Evolutionary conservation across 306 rosid genomes (phyloP), one percentile per base, ranked within the genome.

Genomic region (Carpinus fangiana): DNA sequence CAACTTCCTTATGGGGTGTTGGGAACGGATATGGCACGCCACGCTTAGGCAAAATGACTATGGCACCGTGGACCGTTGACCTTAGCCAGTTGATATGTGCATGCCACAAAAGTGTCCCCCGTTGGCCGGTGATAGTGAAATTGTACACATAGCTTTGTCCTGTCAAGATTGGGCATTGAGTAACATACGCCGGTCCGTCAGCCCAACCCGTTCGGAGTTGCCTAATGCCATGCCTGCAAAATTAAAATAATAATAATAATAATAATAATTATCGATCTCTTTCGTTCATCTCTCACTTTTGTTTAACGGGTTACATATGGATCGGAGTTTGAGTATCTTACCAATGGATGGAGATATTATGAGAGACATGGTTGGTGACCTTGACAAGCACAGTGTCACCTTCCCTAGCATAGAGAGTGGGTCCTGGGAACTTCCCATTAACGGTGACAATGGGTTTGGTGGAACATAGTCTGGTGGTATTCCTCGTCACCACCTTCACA

Each of bases 91-190:
- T 84, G 18, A 92, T 87, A 82, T 94, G 97, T 60, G 94, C 98
- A 78, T 94, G 98, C 93, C 93, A 94, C 12, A 90, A 84, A 64
- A 92, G 96, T 72, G 98, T 94, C 73, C 98, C 98, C 72, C 98
- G 86, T 79, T 92, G 98, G 12, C 97, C 97, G 0, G 94, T 92
- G 9, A 94, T 45, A 12, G 98, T 92, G 91, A 89, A 94, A 74
- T 94, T 94, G 87, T 94, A 94, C 18, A 88, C 79, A 70, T 34
- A 94, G 76, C 76, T 90, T 20, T 92, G 89, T 26, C 93, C 93
- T 51, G 96, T 76, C 34, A 48, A 89, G 73, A 92, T 92, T 36
- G 98, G 98, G 66, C 98, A 94, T 43, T 94, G 97, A 57, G 98
- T 92, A 31, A 94, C 73, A 65, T 88, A 94, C 21, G 98, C 96